Conservation (phyloP, 2,329 filamentous ascomycete genomes). For the Penicillium sp. region DNA sequence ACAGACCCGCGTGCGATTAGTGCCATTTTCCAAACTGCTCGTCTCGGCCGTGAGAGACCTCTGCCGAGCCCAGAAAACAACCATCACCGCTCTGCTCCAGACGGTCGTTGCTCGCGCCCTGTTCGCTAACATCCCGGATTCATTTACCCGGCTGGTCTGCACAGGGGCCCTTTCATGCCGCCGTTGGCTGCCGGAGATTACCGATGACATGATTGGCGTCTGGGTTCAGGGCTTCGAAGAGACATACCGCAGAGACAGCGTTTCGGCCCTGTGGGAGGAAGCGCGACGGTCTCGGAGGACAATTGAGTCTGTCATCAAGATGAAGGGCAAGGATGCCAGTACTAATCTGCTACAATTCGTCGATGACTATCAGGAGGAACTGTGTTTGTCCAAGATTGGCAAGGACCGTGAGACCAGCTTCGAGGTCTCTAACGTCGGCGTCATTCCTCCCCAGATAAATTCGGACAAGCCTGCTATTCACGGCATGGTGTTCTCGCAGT, state of each 20-base stretch:
- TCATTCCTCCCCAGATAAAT: constrained; percentile 24
- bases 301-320: constrained; percentile 28
- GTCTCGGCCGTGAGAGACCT: constrained; percentile 32
- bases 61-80: constrained; percentile 42
- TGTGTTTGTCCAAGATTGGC: constrained; percentile 42
- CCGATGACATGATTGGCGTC: constrained; percentile 40
- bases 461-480: constrained; percentile 32
- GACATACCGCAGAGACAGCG: constrained; percentile 24
- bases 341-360: constrained; percentile 45
- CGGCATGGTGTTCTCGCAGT: constrained; percentile 50
- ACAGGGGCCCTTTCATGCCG: constrained; percentile 42
- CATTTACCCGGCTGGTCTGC: constrained; percentile 34
- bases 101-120: constrained; percentile 41
- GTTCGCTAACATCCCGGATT: constrained; percentile 32
- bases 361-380: constrained; percentile 37
- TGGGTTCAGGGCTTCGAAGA: constrained; percentile 40
- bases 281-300: constrained; percentile 32
- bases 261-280: constrained; percentile 39
- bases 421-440: constrained; percentile 52
- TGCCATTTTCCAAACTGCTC: constrained; percentile 33
- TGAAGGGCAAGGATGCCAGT: constrained; percentile 34
- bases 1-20: constrained; percentile 30
- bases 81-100: constrained; percentile 45
- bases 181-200: constrained; percentile 39
- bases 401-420: constrained; percentile 40